Percentiles rank a stretch among this genome's conserved stretches.
phyloP scores from a whole-genome alignment of 2,329 filamentous ascomycete genomes.

The Colletotrichum paranaense region DNA sequence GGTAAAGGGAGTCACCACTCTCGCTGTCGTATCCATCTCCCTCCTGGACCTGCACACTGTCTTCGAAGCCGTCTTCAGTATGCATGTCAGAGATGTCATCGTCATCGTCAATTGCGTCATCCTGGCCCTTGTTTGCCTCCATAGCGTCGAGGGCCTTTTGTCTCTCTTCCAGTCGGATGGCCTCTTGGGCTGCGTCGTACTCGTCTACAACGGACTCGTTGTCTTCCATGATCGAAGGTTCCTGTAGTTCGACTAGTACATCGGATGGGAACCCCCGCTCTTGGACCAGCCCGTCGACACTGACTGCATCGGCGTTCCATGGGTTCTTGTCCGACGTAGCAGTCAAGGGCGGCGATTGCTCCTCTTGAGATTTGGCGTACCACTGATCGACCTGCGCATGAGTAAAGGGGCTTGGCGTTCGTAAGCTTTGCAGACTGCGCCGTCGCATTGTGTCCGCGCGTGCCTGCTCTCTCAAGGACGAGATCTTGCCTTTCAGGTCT shows the following conservation, averaged over 20 bases:
- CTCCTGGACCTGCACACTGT: conserved; percentile 50
- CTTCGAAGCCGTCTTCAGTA: conserved; percentile 50
- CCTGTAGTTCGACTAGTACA: conserved; percentile 24
- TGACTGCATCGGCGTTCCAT: conserved; percentile 45
- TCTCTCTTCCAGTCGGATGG: conserved; percentile 39
- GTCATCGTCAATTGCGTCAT: conserved; percentile 39
- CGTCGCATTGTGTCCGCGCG: conserved; percentile 83
- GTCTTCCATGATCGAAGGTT: conserved; percentile 38
- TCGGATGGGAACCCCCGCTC: conserved; percentile 23
- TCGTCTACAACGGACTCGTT: conserved; percentile 41
- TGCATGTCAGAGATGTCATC: conserved; percentile 52
- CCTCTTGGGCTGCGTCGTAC: conserved; percentile 43
- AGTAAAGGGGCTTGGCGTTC: conserved; percentile 83
- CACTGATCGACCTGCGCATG: conserved; percentile 70
- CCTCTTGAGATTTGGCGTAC: conserved; percentile 50
- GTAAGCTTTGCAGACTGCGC: conserved; percentile 79
- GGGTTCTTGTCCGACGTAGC: conserved; percentile 36
- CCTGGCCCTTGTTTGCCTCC: conserved; percentile 8
- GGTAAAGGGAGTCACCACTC: conserved; percentile 72
- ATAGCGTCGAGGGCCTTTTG: conserved; percentile 31
- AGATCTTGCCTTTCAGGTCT: conserved; percentile 86
- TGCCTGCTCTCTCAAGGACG: conserved; percentile 80
- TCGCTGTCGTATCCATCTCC: conserved; percentile 65
- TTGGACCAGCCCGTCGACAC: conserved; percentile 41
- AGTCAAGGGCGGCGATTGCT: conserved; percentile 38